Evolutionary conservation across 2,329 filamentous ascomycete species (phyloP).

Genomic region (Talaromyces sp.): DNA sequence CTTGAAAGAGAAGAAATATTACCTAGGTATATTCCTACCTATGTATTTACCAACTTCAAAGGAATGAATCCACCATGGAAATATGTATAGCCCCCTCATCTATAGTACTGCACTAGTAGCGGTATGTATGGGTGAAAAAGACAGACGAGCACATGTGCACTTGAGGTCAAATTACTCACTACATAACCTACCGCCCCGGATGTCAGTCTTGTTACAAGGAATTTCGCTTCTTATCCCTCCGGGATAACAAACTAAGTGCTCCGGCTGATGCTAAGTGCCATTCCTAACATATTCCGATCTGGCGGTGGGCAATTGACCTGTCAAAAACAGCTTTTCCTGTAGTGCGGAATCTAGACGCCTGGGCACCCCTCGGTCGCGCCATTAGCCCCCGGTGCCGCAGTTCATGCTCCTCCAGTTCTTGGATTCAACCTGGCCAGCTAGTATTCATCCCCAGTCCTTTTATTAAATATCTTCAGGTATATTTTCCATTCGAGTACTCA

Average conservation of each 20-base stretch:
- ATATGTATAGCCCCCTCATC: neutral
- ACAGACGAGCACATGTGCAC: neutral
- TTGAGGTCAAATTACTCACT: no score
- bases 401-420: neutral
- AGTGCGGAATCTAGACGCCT: conserved; percentile 1
- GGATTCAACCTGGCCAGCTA: neutral
- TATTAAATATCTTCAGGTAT: neutral
- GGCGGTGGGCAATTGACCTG: conserved; percentile 21
- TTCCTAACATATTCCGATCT: conserved; percentile 10
- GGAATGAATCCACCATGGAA: no score
- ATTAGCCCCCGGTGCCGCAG: neutral
- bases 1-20: no score
- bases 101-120: no score
- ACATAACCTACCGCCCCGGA: no score
- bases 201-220: neutral
- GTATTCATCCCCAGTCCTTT: neutral
- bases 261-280: conserved; percentile 1
- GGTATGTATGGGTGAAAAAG: neutral
- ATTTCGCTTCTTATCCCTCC: neutral
- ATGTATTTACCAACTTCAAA: no score
- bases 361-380: neutral
- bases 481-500: no score
- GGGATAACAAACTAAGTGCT: neutral
- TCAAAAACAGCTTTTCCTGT: conserved; percentile 19
- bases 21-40: no score